Evolutionary conservation across 164 flowering plant species (phyloP), one percentile per base, ranked within the genome.

Genomic region (Umbilicus rupestris): DNA sequence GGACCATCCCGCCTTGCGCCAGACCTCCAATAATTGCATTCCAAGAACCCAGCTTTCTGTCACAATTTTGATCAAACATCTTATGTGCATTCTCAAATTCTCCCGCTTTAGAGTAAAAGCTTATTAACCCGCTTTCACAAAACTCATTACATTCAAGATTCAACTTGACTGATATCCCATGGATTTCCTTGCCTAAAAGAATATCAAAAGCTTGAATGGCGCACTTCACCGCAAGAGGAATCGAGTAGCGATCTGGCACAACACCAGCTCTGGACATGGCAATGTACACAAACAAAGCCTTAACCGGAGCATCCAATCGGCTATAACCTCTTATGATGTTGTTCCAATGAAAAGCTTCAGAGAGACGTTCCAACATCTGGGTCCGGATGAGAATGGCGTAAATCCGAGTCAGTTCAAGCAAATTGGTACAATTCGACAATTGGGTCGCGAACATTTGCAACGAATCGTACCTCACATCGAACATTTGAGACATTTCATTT

Each of bases 41-140:
- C 87, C 90, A 85, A 45, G 87, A 84, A 70, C 87, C 87, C 73
- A 84, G 63, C 73, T 80, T 82, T 69, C 87, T 76, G 0, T 77
- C 79, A 72, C 65, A 64, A 70, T 78, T 86, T 77, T 78, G 71
- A 10, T 79, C 91, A 69, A 88, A 83, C 82, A 86, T 62, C 67
- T 75, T 77, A 3, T 58, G 79, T 20, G 91, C 95, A 70, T 74
- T 63, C 0, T 66, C 79, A 67, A 86, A 74, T 10, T 76, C 77
- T 5, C 85, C 87, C 6, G 68, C 77, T 60, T 82, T 84, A 0
- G 72, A 66, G 49, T 86, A 88, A 57, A 83, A 1, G 55, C 69
- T 73, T 5, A 86, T 80, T 45, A 88, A 73, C 31, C 85, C 94
- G 68, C 83, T 84, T 78, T 86, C 89, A 50, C 81, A 78, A 66